Evolutionary conservation across 2,329 filamentous ascomycete genomes (phyloP).

Genomic region (Parafenestella ontariensis): DNA sequence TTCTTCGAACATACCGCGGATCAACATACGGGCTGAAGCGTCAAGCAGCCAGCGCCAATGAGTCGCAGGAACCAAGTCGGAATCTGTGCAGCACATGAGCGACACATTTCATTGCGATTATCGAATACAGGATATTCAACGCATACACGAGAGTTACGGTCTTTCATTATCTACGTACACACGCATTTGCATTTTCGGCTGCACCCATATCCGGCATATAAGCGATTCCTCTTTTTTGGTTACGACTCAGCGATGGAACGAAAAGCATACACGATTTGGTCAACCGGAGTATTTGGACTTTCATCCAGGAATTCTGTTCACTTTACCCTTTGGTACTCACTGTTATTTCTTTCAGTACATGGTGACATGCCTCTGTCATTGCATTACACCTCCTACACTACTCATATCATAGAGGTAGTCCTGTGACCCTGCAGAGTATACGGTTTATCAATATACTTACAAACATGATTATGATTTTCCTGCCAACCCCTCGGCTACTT

Average conservation of each 20-base stretch:
- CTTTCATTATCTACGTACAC: neutral
- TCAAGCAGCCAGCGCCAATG: neutral
- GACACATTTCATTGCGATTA: neutral
- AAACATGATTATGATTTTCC: neutral
- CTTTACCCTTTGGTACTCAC: neutral
- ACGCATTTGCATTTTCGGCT: neutral
- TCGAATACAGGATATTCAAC: neutral
- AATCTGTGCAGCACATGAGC: neutral
- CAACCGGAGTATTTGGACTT: neutral
- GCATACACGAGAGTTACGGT: neutral
- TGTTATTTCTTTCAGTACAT: neutral
- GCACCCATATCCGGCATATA: neutral
- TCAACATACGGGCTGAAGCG: neutral
- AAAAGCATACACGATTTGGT: neutral
- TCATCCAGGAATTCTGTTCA: neutral
- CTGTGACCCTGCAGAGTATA: no score
- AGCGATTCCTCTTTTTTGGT: neutral
- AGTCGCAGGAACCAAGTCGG: neutral
- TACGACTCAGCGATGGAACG: neutral
- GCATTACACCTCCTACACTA: no score
- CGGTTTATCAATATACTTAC: no score
- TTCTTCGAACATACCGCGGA: conserved; percentile 1
- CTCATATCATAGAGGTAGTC: no score
- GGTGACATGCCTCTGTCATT: no score
- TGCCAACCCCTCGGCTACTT: neutral